Evolutionary conservation across 352 stramenopile species (phyloP), one percentile per base, ranked within the genome.

Genomic region (Phytophthora colocasiae): DNA sequence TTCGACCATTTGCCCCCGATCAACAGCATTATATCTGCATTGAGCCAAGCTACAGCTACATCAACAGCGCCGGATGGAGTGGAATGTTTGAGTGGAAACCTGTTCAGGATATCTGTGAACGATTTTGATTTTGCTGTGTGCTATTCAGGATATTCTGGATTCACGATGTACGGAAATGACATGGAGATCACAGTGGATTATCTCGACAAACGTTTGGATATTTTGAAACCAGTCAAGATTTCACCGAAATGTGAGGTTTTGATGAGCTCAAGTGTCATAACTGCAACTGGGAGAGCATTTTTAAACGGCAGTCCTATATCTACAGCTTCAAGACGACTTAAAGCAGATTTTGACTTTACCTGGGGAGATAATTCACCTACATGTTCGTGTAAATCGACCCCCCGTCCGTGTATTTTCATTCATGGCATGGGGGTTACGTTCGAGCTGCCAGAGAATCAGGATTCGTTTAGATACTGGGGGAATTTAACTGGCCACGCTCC

Each of bases 351-450:
- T 15, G 51, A 43, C 14, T 48, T 66, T 49, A 32, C 40, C 14
- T 66, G 39, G 58, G 40, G 24, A 3, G 50, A 53, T 50, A 40
- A 38, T 43, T 57, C 56, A 4, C 31, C 10, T 12, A 34, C 40
- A 0, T 66, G 60, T 43, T 47, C 36, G n/a, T 67, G 59, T 27
- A 55, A 49, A 17, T 61, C 50, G 4, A 61, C 32, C 11, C 60
- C 32, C 1, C 60, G 60, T 29, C 51, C 60, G 2, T 68, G 61
- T 12, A 59, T 69, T 22, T 64, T 69, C 10, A 40, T 69, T n/a
- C 61, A 69, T 27, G 61, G 61, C 7, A 55, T 69, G 36, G 61
- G 61, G 2, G 8, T 43, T 15, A 11, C 7, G 1, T 38, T 15
- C 1, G 63, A 66, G 19, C 4, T 40, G 10, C 24, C 32, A 11